phyloP scores from a whole-genome alignment of 768 basidiomycete species.

The Tylopilus rubrobrunneus region DNA sequence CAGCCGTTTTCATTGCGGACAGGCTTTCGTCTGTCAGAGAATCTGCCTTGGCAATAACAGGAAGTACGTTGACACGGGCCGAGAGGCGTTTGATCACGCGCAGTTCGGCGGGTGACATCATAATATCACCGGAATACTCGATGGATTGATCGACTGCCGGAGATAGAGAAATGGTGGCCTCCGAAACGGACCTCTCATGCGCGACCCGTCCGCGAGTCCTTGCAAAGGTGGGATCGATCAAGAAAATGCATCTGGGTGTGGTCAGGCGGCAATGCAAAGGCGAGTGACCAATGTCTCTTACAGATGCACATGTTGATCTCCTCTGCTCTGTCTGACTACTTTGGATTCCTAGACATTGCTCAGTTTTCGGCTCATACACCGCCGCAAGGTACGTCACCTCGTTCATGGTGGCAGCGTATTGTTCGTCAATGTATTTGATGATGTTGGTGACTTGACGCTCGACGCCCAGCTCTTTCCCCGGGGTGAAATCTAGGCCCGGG shows the following conservation, averaged over 20 bases:
- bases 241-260: conserved; percentile 67
- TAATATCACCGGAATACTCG: conserved; percentile 46
- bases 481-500: conserved; percentile 74
- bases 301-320: conserved; percentile 89
- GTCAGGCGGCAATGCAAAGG: conserved; percentile 11
- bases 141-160: conserved; percentile 48
- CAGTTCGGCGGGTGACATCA: conserved; percentile 80
- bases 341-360: conserved; percentile 66
- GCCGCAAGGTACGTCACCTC: conserved; percentile 45
- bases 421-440: conserved; percentile 75
- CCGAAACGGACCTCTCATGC: conserved; percentile 59
- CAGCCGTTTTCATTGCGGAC: conserved; percentile 62
- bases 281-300: conserved; percentile 35
- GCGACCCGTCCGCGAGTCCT: conserved; percentile 45
- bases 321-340: conserved; percentile 81
- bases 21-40: conserved; percentile 80
- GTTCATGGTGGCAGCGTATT: conserved; percentile 83
- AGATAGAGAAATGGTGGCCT: conserved; percentile 53
- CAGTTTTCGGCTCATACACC: background rate
- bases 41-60: conserved; percentile 76
- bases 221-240: conserved; percentile 76
- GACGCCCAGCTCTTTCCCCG: conserved; percentile 70
- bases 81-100: conserved; percentile 75
- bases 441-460: conserved; percentile 74
- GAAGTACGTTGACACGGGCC: conserved; percentile 73